phyloP scores from a whole-genome alignment of 2,329 filamentous ascomycete species.

The Pyricularia pennisetigena region DNA sequence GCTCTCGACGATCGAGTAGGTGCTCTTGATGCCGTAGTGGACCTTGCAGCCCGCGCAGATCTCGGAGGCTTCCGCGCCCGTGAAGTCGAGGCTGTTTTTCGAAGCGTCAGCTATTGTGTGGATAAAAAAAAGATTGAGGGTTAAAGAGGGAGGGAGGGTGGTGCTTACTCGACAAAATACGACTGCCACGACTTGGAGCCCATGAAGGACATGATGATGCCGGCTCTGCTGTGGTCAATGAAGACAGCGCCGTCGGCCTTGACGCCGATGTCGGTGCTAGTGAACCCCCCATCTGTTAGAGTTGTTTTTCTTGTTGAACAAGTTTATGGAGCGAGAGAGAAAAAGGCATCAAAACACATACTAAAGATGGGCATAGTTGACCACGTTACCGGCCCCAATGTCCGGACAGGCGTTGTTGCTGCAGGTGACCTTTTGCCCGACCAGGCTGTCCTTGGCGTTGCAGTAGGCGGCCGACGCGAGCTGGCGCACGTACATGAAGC shows the following conservation, averaged over 20 bases:
- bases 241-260: slow-evolving; percentile 39
- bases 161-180: slow-evolving; percentile 26
- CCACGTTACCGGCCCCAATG: slow-evolving; percentile 31
- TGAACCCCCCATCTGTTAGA: neutral
- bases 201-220: slow-evolving; percentile 51
- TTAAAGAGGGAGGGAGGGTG: neutral
- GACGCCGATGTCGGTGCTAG: neutral
- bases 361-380: slow-evolving; percentile 16
- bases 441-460: slow-evolving; percentile 29
- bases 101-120: neutral
- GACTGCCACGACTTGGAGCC: slow-evolving; percentile 47
- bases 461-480: slow-evolving; percentile 44
- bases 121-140: slow-evolving; percentile 23
- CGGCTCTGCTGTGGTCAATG: slow-evolving; percentile 33
- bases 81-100: neutral
- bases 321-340: neutral
- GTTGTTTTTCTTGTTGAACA: neutral
- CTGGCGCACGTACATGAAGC: slow-evolving; percentile 38
- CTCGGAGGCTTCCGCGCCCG: slow-evolving; percentile 15
- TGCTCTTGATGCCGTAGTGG: slow-evolving; percentile 46
- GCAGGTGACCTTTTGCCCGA: slow-evolving; percentile 33
- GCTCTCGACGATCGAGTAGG: slow-evolving; percentile 48
- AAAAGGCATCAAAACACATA: slow-evolving; percentile 17
- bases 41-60: slow-evolving; percentile 36
- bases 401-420: slow-evolving; percentile 29